phyloP scores from a whole-genome alignment of 169 alveolate species.

The Cryptosporidium sp. region DNA sequence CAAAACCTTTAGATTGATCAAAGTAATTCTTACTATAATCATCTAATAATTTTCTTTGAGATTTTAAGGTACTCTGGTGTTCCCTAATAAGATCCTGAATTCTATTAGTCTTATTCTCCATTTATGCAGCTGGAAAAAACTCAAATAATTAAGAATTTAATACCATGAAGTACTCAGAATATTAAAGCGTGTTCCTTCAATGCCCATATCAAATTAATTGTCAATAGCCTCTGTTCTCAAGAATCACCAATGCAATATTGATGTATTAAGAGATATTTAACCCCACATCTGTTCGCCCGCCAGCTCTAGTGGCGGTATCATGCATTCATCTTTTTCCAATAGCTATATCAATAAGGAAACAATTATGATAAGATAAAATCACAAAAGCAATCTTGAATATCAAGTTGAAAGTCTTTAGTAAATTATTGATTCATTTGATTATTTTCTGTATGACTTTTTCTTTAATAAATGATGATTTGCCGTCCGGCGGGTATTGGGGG shows the following conservation, averaged over 20 bases:
- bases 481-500: background rate
- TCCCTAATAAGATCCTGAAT: slow-evolving; percentile 60
- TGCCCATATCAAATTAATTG: background rate
- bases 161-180: background rate
- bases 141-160: background rate
- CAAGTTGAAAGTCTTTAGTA: background rate
- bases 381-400: background rate
- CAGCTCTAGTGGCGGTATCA: background rate
- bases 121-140: background rate
- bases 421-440: background rate
- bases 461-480: background rate
- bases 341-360: background rate
- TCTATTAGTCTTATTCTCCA: slow-evolving; percentile 43
- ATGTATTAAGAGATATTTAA: background rate
- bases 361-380: background rate
- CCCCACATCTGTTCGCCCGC: slow-evolving; percentile 1
- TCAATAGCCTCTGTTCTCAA: background rate
- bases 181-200: background rate
- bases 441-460: background rate
- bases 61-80: slow-evolving; percentile 55
- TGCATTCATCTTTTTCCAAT: background rate
- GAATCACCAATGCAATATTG: background rate
- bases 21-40: background rate
- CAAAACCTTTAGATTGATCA: background rate
- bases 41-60: slow-evolving; percentile 54